Base-by-base conservation (phyloP, 495 filamentous ascomycete species). In the Neurospora sp. region DNA sequence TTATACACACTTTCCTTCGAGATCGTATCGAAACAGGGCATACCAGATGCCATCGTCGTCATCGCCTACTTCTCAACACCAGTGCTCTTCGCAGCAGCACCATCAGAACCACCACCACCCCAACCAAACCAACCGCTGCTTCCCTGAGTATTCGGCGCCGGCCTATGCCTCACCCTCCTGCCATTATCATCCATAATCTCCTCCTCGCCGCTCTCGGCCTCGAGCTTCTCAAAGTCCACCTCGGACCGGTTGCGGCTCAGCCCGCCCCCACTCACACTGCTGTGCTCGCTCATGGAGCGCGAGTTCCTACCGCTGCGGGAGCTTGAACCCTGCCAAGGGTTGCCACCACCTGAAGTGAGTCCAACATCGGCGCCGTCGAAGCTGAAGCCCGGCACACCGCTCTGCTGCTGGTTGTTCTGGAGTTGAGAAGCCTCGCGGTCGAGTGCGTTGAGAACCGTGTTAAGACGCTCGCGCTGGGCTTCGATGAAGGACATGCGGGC, bases 151-250 rank as follows among this genome's bases (percentile, higher is more conserved):
- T 62, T 62, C 54, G 54, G 54, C 54, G 27, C 54, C 27, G 54
- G 54, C 23, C 54, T 62, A 31, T 62, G 54, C 54, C 54, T 62
- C 23, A 62, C 12, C 23, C 54, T 62, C 23, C 54, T 31, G 23
- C 54, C 54, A 16, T 62, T 62, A 12, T 62, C 54, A 62, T 62
- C 54, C 54, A 31, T 62, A 62, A 62, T 62, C 54, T 62, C 86
- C 49, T 87, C 87, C 41, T 81, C 85, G 2, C 86, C 85, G 76
- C 91, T 91, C 72, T 92, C 91, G n/a, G 86, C 85, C 44, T 93
- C 91, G 75, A 97, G 90, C 77, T 91, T 90, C 77, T 95, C 92
- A 79, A 97, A 97, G 74, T 94, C 93, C 42, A 86, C 87, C 76
- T 93, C 92, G 72, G 91, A 93, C 74, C 86, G 85, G 77, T 91